Base-by-base conservation (phyloP, 441 rosid genomes). In the Erodium trifolium region DNA sequence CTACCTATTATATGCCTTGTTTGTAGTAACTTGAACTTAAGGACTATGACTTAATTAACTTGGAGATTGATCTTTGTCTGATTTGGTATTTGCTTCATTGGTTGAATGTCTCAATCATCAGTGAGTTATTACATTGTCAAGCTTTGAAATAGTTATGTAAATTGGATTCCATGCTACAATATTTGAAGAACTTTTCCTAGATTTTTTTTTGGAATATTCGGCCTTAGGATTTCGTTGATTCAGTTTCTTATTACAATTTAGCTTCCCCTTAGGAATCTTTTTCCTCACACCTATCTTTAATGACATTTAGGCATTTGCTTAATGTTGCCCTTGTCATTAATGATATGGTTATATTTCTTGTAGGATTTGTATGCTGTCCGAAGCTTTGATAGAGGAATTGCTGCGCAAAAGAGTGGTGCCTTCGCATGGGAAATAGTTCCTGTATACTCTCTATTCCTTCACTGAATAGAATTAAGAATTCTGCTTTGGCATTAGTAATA, bases 351-450 rank as follows among this genome's bases (percentile, higher is more conserved):
- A 5, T 53, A 53, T 66, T 60, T 17, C 45, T 78, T 73, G 65
- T 81, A 93, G 98, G 97, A 93, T 84, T 79, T 81, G 67, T 93
- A 86, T 83, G 94, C 97, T 69, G 81, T 87, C 55, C 80, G 69
- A 73, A 93, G 97, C 87, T 93, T 84, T 74, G 84, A 93, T 81
- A 83, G 91, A 35, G 96, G 92, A 64, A 79, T 80, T 63, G 75
- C 88, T 75, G 95, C 99, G 29, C 94, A 83, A 70, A 84, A 84
- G 16, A 70, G 67, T 45, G 83, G 92, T 51, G 74, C 72, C 74
- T 91, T 93, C 66, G 78, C 90, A 51, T 91, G 99, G 96, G 97
- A 93, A 80, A 85, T 93, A 64, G 87, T 78, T 81, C 91, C 92
- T 37, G 99, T 91, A 27, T 1, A 73, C 9, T 67, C 75, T 72